Base-by-base conservation (phyloP, 78 protist species). In the Tieghemostelium lacteum region DNA sequence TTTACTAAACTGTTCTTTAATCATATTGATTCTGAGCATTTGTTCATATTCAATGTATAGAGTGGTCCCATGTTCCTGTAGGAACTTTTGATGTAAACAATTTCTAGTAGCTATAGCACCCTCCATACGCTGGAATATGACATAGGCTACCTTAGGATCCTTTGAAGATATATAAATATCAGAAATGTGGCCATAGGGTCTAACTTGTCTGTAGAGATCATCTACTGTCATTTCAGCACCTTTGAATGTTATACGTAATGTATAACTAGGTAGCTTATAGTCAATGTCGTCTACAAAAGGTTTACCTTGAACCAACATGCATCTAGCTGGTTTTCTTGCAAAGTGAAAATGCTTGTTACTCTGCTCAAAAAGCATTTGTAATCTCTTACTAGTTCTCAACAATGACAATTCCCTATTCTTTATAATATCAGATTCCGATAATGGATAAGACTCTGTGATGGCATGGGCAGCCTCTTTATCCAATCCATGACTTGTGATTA, bases 41-140 rank as follows among this genome's bases (percentile, higher is more conserved):
- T 31, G 34, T 55, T 70, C 91, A 42, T 69, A 83, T 24, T 83
- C 91, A 31, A 83, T 58, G 55, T 64, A 52, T 40, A 83, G 40
- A 54, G 91, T 58, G 10, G 91, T 69, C 39, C 75, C 75, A 34
- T 63, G 69, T 33, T 83, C 91, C 10, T 76, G 76, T 7, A 83
- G 69, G 42, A 69, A 83, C 60, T 83, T 69, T 31, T 83, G 66
- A 33, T 83, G 91, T 60, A 83, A 33, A 69, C 91, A 83, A 69
- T 83, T 83, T 58, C 71, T 83, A 5, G 91, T 63, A 22, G 91
- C 64, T n/a, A 83, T 60, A 10, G 91, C 91, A 42, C 91, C 91
- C 69, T 83, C 91, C 91, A 83, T 70, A 58, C 91, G 40, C 26
- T 69, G 55, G 52, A 83, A 83, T 31, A 29, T 12, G 20, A 83